Evolutionary conservation across 2,329 filamentous ascomycete species (phyloP), one percentile per base, ranked within the genome.

Genomic region (Aspergillus sp.): DNA sequence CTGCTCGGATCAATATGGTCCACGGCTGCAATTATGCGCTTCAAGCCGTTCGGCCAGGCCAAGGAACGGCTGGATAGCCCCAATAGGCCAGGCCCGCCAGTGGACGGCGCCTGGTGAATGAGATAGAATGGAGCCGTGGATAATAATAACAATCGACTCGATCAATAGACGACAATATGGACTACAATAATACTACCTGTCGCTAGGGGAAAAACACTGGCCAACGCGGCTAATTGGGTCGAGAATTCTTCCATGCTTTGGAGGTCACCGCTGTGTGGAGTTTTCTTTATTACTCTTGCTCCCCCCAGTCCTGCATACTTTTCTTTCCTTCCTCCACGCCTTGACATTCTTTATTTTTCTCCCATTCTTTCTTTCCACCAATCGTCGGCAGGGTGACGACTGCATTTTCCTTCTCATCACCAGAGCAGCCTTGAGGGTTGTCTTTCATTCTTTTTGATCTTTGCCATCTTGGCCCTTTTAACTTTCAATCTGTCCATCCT

Each of bases 401-500:
- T 42, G 42, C 43, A 42, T 49, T 49, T 37, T 49, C 46, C 12
- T 46, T 39, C 33, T 36, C 11, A 26, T 36, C 19, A 19, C 19
- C 19, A 19, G 19, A 28, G 37, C 42, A 46, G 48, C 53, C 53
- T 56, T 40, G 53, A 56, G 40, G 53, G 53, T 50, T 46, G 41
- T 44, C 13, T 47, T 49, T 29, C 47, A 42, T 51, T 51, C 46
- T 33, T 40, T 53, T 46, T 40, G 31, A 39, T 44, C 42, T 35
- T 34, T 33, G 12, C 31, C 26, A 30, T 43, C 35, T 33, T 37
- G 5, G 33, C 43, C 7, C 30, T 34, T 19, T 33, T 30, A 10
- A 44, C 40, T 32, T 36, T 42, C 37, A 31, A 41, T 43, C 26
- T 33, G 32, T 10, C 33, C 12, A 11, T 28, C 6, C 27, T 34